Evolutionary conservation across 371 early-diverging fungal genomes (phyloP), one percentile per base, ranked within the genome.

Genomic region (Mortierella sp.): DNA sequence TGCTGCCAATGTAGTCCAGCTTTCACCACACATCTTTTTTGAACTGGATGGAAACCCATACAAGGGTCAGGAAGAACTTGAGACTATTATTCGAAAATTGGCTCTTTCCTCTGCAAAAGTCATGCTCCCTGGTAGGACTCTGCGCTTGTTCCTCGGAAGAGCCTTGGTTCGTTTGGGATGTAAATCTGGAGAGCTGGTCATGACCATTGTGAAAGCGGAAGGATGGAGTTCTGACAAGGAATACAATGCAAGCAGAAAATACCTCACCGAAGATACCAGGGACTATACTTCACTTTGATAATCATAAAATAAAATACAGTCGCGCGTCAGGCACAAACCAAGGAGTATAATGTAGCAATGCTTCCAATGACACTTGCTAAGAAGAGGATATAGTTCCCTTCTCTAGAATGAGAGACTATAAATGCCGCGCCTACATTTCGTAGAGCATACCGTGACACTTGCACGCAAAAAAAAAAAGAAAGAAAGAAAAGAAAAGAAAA

Each of bases 211-310:
- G 32, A 81, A 81, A 59, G 81, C 81, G 0, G 76, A 81, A 21
- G 81, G 81, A 5, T 81, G 81, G 81, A 81, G 81, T 57, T 75
- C 81, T 0, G 76, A 75, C 45, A 81, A 72, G 63, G 81, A 81
- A 58, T 81, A 75, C 13, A 81, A 81, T 38, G 81, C 81, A 8
- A 70, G 72, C 52, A 67, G 81, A 13, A 62, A 60, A 58, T 81
- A 72, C 24, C 28, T 81, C 32, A 52, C 70, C 0, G 79, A 79
- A 38, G 59, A 59, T 59, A 40, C 36, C 58, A 41, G 21, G 33
- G 45, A 21, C 7, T 58, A 47, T 58, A 32, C 53, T 47, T 22
- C 41, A 38, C 16, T 45, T 47, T 48, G 21, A 32, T 64, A 47
- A 52, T 28, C 28, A 33, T 36, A n/a, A 52, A 32, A 65, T 22